Conservation (phyloP, 2,329 filamentous ascomycete genomes). For the Ascochyta lentis region DNA sequence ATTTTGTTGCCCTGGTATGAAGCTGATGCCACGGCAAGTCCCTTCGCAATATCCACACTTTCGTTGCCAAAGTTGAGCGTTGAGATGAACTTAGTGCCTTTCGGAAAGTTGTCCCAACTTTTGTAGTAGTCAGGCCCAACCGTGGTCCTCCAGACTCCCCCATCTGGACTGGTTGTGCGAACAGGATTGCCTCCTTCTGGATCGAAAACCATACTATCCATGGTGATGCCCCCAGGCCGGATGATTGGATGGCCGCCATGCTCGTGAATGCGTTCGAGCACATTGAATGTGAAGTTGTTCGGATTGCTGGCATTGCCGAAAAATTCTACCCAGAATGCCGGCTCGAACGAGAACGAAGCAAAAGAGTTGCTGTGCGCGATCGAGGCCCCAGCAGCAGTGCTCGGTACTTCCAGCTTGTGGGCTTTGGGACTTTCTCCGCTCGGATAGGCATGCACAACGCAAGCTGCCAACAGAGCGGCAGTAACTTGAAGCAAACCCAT, state of each 20-base stretch:
- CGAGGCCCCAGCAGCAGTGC: slow-evolving; percentile 12
- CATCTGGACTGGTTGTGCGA: slow-evolving; percentile 14
- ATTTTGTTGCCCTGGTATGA: slow-evolving; percentile 17
- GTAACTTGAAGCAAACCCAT: too few species aligned
- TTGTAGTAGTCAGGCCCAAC: slow-evolving; percentile 18
- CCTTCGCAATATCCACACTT: slow-evolving; percentile 14
- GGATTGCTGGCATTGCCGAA: slow-evolving; percentile 18
- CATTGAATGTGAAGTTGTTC: slow-evolving; percentile 12
- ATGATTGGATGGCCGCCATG: slow-evolving; percentile 19
- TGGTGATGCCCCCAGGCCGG: slow-evolving; percentile 18
- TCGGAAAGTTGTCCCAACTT: slow-evolving; percentile 20
- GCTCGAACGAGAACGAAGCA: slow-evolving; percentile 19
- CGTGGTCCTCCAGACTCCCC: slow-evolving; percentile 19
- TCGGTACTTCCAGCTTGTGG: neutral
- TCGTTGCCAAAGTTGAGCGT: slow-evolving; percentile 21
- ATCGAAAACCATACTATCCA: slow-evolving; percentile 20
- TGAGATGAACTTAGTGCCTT: slow-evolving; percentile 17
- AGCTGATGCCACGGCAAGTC: slow-evolving; percentile 15
- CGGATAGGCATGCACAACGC: neutral
- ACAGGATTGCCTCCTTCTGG: slow-evolving; percentile 8
- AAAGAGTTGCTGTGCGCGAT: slow-evolving; percentile 19
- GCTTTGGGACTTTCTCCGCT: too few species aligned
- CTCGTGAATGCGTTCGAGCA: slow-evolving; percentile 14
- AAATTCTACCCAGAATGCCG: slow-evolving; percentile 22
- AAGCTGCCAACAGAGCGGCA: neutral